Evolutionary conservation across 2,329 filamentous ascomycete species (phyloP).

Genomic region (Penicillium frequentans): DNA sequence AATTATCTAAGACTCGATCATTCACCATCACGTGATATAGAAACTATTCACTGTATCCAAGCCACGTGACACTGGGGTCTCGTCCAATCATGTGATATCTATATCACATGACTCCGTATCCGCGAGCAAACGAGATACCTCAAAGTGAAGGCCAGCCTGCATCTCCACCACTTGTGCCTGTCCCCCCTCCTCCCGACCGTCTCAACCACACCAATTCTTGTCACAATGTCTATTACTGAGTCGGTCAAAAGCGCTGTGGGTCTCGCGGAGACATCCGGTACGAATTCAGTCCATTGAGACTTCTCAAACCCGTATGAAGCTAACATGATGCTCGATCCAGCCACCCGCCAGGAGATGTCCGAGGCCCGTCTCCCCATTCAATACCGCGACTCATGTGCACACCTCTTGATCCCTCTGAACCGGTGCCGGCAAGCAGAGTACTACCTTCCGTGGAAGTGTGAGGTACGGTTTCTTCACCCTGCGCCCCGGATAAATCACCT

Average conservation of each 20-base stretch:
- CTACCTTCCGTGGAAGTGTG: slow-evolving; percentile 97
- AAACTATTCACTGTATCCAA: too few species aligned
- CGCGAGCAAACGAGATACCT: slow-evolving; percentile 26
- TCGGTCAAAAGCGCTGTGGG: slow-evolving; percentile 51
- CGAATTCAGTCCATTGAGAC: slow-evolving; percentile 27
- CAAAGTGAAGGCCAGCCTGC: neutral
- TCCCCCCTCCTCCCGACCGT: neutral
- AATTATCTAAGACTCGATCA: neutral
- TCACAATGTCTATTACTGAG: slow-evolving; percentile 49
- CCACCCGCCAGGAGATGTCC: slow-evolving; percentile 80
- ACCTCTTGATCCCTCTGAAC: slow-evolving; percentile 93
- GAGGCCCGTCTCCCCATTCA: slow-evolving; percentile 82
- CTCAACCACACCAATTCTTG: slow-evolving; percentile 3
- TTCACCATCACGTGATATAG: neutral
- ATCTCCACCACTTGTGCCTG: neutral
- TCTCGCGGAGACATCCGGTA: slow-evolving; percentile 42
- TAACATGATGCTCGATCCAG: slow-evolving; percentile 19
- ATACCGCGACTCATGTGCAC: slow-evolving; percentile 94
- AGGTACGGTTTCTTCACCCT: slow-evolving; percentile 59
- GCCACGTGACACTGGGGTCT: slow-evolving; percentile 15
- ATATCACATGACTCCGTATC: slow-evolving; percentile 4
- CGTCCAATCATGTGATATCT: slow-evolving; percentile 18
- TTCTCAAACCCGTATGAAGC: slow-evolving; percentile 11
- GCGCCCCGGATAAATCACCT: neutral
- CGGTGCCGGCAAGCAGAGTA: slow-evolving; percentile 88